Evolutionary conservation across 257 asterid genomes (phyloP), one percentile per base, ranked within the genome.

Genomic region (Ajuga chamaepitys): DNA sequence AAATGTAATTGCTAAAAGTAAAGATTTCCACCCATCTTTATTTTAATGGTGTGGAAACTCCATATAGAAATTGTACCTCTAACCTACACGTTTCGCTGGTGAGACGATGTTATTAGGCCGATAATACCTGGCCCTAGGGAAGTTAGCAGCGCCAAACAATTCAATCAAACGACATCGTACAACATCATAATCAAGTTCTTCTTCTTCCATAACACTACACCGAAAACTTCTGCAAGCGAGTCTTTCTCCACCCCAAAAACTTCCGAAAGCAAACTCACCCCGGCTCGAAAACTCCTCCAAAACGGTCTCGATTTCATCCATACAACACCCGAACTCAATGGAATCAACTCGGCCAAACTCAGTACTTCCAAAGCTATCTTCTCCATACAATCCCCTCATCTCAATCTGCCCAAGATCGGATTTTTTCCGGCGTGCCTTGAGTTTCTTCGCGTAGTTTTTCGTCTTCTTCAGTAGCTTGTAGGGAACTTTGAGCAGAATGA

Each of bases 241-340:
- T 11, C 34, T 63, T 16, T 80, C 85, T 25, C 75, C 78, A 71
- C 81, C 84, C 95, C 88, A 86, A 68, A 91, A 91, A 62, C 96
- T 86, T 30, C 96, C 98, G 60, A 91, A 91, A 38, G 75, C 91
- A 80, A 91, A 91, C 74, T 77, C 88, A 4, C 98, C 98, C 74
- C 75, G 74, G 37, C 70, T 69, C 11, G 86, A 86, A 62, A 86
- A 74, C 10, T 84, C 91, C 67, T 77, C 88, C 77, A 91, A 80
- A 17, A 78, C 89, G 51, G 72, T 76, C 70, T 91, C 98, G 61
- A 80, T 80, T 77, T 91, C 96, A 9, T 75, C 73, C 89, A 88
- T 78, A 56, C 95, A 82, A 58, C 83, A 58, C 16, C 77, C 80
- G 25, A 66, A 68, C 35, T 12, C 40, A 32, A 55, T 62, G 12